These are phyloP conservation scores for Polysphondylium violaceum DNA, from an alignment of 78 protist genomes.

Conservation along the genomic window DNA sequence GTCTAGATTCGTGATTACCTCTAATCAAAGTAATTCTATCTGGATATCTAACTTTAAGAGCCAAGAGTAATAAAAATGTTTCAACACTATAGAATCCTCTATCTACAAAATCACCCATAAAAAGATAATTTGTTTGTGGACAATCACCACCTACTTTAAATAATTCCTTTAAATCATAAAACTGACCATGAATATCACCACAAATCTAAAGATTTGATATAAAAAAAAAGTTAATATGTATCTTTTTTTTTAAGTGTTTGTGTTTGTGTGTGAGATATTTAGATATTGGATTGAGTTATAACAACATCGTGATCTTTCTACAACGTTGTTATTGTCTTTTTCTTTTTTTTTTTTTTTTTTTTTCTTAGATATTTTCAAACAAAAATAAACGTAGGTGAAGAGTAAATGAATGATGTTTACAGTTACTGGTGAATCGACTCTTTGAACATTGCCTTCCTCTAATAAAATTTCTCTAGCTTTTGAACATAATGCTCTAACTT, in stretches of 20 bases:
- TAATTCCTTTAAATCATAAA: slow-evolving; percentile 98
- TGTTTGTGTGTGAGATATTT: background rate
- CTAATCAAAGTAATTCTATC: slow-evolving; percentile 97
- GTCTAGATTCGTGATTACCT: slow-evolving; percentile 99
- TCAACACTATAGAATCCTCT: slow-evolving; percentile 99
- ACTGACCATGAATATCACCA: slow-evolving; percentile 99
- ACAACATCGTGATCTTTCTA: no score
- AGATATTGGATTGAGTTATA: background rate
- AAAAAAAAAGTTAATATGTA: no score
- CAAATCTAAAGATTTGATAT: slow-evolving; percentile 88
- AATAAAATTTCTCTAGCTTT: slow-evolving; percentile 98
- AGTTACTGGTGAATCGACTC: slow-evolving; percentile 98
- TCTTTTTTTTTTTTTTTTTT: slow-evolving; percentile 3
- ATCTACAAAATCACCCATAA: slow-evolving; percentile 99
- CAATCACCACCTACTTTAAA: slow-evolving; percentile 97
- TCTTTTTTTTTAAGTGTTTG: background rate
- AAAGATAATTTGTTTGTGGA: slow-evolving; percentile 98
- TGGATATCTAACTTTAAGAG: slow-evolving; percentile 98
- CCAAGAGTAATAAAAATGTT: slow-evolving; percentile 97
- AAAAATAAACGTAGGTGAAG: background rate
- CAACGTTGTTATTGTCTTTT: no score
- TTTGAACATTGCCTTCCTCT: slow-evolving; percentile 98
- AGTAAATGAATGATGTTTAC: slow-evolving; percentile 79
- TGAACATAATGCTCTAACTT: slow-evolving; percentile 97
- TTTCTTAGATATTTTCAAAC: background rate